Conservation (phyloP, 192 early-diverging fungal species). For the Backusella parvicylindrica region DNA sequence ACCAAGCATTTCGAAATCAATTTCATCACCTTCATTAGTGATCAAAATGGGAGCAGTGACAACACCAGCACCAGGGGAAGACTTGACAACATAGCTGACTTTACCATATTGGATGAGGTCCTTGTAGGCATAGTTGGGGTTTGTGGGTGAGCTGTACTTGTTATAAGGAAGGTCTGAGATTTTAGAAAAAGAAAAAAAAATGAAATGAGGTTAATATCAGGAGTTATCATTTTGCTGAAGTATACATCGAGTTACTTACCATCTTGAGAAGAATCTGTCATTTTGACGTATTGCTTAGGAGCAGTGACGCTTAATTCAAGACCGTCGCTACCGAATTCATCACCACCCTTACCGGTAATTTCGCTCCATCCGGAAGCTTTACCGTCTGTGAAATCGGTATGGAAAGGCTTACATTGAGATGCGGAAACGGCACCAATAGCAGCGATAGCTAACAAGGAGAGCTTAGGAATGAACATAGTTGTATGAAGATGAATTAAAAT, state of each 20-base stretch:
- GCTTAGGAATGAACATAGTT: neutral
- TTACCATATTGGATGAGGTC: conserved; percentile 38
- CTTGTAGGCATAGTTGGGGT: conserved; percentile 27
- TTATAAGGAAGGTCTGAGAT: conserved; percentile 11
- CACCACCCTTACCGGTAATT: neutral
- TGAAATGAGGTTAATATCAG: neutral
- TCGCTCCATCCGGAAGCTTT: neutral
- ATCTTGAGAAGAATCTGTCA: neutral
- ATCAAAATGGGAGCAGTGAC: conserved; percentile 22
- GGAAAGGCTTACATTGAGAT: neutral
- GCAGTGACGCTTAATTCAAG: neutral
- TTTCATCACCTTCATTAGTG: conserved; percentile 42
- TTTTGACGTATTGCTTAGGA: neutral
- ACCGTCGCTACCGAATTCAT: neutral
- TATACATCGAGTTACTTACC: neutral
- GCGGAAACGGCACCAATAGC: neutral
- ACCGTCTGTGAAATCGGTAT: neutral
- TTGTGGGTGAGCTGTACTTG: conserved; percentile 10
- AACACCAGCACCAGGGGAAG: conserved; percentile 18
- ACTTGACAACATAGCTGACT: conserved; percentile 32
- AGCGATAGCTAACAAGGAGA: neutral
- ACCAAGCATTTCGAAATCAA: conserved; percentile 42
- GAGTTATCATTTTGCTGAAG: neutral
- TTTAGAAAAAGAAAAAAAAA: neutral
- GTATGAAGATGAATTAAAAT: neutral